Evolutionary conservation across 768 basidiomycete species (phyloP).

Genomic region (Serendipita indica): DNA sequence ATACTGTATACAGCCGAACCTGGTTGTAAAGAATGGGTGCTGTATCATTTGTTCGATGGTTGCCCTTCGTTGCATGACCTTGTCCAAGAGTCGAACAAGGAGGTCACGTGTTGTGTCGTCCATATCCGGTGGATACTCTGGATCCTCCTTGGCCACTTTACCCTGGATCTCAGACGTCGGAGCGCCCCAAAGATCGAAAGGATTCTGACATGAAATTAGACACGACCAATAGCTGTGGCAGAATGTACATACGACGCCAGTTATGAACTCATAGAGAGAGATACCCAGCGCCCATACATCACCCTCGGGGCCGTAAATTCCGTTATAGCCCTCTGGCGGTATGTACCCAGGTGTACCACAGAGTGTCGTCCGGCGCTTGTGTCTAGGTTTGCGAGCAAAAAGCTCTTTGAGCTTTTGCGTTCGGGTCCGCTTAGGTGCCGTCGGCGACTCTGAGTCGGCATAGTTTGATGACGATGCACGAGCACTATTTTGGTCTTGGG

Average conservation of each 20-base stretch:
- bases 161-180: background rate
- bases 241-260: background rate
- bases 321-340: background rate
- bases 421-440: background rate
- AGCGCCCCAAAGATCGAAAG: background rate
- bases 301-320: background rate
- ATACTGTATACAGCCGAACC: too few species aligned
- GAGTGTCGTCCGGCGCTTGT: background rate
- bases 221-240: background rate
- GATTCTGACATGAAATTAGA: background rate
- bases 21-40: background rate
- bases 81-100: background rate
- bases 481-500: background rate
- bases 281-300: background rate
- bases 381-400: background rate
- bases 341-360: background rate
- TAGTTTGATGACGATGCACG: background rate
- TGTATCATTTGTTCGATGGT: background rate
- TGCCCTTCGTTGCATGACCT: background rate
- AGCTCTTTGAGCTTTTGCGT: background rate
- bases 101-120: background rate
- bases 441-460: background rate
- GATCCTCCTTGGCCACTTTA: background rate
- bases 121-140: background rate
- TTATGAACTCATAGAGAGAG: background rate